Evolutionary conservation across 345 rosid genomes (phyloP).

Genomic region (Eucalyptus melliodora): DNA sequence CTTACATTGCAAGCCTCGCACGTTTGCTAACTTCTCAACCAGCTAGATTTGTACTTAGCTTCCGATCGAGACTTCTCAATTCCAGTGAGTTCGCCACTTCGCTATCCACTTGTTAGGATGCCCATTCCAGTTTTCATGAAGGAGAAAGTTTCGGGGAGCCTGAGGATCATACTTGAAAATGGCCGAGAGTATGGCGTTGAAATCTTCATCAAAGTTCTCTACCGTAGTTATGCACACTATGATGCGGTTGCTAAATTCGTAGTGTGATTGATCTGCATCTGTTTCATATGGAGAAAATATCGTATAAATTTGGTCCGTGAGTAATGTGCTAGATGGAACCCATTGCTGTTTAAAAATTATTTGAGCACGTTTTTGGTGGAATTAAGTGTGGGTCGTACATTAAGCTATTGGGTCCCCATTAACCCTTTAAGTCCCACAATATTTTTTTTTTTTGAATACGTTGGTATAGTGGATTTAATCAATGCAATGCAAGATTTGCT

Average conservation of each 20-base stretch:
- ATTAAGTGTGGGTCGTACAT: not conserved
- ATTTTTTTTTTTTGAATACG: not conserved
- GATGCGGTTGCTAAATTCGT: constrained; percentile 1
- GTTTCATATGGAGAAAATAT: not conserved
- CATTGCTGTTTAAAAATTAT: not conserved
- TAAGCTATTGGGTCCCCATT: not conserved
- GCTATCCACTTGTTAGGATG: constrained; percentile 7
- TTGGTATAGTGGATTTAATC: not conserved
- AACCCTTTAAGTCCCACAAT: not conserved
- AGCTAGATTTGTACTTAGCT: not conserved
- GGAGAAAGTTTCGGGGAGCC: constrained; percentile 12
- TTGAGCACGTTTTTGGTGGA: not conserved
- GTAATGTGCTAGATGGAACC: not conserved
- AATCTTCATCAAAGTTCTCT: constrained; percentile 39
- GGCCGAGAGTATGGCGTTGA: constrained; percentile 41
- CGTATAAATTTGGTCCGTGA: not conserved
- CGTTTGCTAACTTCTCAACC: too few species aligned
- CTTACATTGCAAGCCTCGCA: too few species aligned
- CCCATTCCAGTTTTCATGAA: constrained; percentile 43
- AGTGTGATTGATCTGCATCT: not conserved
- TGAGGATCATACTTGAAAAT: constrained; percentile 39
- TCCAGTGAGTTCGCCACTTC: not conserved
- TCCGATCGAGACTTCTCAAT: not conserved
- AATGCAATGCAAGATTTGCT: not conserved
- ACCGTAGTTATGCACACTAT: constrained; percentile 44